Conservation (phyloP, 1,139 yeast genomes). For the Blastobotrys ciferrii region DNA sequence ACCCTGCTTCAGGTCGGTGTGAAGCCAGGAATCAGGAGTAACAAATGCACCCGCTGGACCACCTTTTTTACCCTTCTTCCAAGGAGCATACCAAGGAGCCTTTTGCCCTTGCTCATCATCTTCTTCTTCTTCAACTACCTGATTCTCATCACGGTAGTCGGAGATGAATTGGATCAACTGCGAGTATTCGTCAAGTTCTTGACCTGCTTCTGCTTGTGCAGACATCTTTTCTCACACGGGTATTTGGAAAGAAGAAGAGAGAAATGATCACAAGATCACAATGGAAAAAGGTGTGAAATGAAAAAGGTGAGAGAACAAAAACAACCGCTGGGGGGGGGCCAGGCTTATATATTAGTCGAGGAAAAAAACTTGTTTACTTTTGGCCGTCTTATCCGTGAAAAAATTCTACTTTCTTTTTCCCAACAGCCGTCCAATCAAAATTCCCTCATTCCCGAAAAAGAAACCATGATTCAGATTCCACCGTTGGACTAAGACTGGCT, state of each 20-base stretch:
- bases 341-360: background rate
- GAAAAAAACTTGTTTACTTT: constrained; percentile 2
- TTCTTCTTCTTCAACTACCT: constrained; percentile 29
- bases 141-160: constrained; percentile 35
- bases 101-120: constrained; percentile 27
- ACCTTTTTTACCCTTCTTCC: constrained; percentile 21
- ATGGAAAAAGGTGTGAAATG: background rate
- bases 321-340: constrained; percentile 2
- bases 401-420: constrained; percentile 7
- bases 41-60: constrained; percentile 25
- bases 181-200: constrained; percentile 38
- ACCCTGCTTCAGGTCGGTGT: constrained; percentile 55
- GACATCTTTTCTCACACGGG: constrained; percentile 13
- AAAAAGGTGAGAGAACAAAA: constrained; percentile 8
- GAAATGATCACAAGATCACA: background rate
- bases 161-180: constrained; percentile 38
- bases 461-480: background rate
- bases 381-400: constrained; percentile 5
- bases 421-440: constrained; percentile 11
- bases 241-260: constrained; percentile 2
- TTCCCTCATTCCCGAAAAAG: constrained; percentile 13
- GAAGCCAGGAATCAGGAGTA: constrained; percentile 37
- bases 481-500: constrained; percentile 4
- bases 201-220: constrained; percentile 18
- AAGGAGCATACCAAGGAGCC: constrained; percentile 30